Conservation (phyloP, 306 rosid species). For the Mimosa bimucronata region DNA sequence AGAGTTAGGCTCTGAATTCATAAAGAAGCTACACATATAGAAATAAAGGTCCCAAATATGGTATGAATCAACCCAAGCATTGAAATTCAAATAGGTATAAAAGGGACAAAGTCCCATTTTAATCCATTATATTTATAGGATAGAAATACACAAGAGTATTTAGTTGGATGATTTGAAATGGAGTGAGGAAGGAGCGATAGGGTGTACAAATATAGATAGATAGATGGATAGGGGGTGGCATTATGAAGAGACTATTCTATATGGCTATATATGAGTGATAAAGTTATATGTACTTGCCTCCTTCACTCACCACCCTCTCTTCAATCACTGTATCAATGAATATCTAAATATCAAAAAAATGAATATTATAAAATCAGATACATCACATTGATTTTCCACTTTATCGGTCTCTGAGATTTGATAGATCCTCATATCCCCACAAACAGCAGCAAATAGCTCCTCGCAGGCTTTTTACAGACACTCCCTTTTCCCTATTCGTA, state of each 20-base stretch:
- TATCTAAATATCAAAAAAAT: background rate
- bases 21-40: background rate
- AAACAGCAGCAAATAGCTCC: conserved; percentile 69
- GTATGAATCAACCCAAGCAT: background rate
- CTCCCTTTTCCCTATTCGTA: conserved; percentile 51
- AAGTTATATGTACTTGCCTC: background rate
- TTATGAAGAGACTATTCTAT: background rate
- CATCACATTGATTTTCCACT: conserved; percentile 46
- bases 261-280: background rate
- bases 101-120: background rate
- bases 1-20: background rate
- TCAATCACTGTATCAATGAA: background rate
- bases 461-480: conserved; percentile 53
- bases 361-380: background rate
- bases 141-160: background rate
- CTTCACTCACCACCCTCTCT: background rate
- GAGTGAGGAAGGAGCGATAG: background rate
- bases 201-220: background rate
- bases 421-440: conserved; percentile 66
- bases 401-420: conserved; percentile 53
- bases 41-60: background rate
- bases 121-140: background rate
- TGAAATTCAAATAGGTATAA: background rate
- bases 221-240: background rate
- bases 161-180: background rate